Conservation (phyloP, 768 basidiomycete genomes). For the Trametes gibbosa region DNA sequence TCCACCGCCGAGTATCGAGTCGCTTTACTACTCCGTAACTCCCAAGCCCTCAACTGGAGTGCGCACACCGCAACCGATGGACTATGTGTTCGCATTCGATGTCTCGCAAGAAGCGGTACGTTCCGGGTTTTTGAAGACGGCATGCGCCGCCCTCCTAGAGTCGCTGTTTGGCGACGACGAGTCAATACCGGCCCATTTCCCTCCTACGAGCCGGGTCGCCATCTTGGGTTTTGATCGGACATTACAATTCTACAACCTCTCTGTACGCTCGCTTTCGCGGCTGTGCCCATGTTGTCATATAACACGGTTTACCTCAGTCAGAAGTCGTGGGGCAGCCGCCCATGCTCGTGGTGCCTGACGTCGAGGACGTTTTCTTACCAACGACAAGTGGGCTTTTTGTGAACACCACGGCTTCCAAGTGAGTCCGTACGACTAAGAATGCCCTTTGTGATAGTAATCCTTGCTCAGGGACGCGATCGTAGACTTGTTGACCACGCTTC, state of each 20-base stretch:
- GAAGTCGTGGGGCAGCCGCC: conserved; percentile 44
- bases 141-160: conserved; percentile 60
- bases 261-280: conserved; percentile 49
- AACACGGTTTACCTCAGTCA: conserved; percentile 30
- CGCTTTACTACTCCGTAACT: conserved; percentile 52
- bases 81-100: conserved; percentile 86
- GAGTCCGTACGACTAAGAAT: conserved; percentile 18
- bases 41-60: conserved; percentile 41
- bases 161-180: conserved; percentile 63
- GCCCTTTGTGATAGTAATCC: neutral
- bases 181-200: conserved; percentile 48
- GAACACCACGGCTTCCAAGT: conserved; percentile 71
- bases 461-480: conserved; percentile 55
- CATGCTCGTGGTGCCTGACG: conserved; percentile 82
- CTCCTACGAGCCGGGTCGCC: conserved; percentile 55
- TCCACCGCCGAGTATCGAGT: conserved; percentile 50
- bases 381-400: conserved; percentile 72
- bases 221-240: conserved; percentile 80
- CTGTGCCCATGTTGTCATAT: neutral
- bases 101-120: conserved; percentile 66
- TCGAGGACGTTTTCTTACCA: conserved; percentile 92
- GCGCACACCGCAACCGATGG: conserved; percentile 61
- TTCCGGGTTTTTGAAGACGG: conserved; percentile 66
- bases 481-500: conserved; percentile 61
- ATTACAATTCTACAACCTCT: conserved; percentile 87